These are phyloP conservation scores for Asterionellopsis glacialis DNA, from an alignment of 108 stramenopile species.

Conservation along the genomic window DNA sequence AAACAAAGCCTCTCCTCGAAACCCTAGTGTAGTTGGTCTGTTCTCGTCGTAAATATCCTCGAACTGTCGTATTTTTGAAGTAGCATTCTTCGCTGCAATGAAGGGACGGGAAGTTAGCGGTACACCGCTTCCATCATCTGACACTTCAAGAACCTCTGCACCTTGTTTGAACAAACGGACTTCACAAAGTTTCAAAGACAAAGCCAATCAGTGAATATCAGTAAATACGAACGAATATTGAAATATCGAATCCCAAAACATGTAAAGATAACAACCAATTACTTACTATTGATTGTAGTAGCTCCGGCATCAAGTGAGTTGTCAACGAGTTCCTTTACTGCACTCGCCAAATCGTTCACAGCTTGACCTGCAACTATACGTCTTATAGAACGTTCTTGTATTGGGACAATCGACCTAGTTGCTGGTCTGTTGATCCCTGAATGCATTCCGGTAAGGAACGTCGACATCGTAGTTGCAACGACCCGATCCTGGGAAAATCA, in stretches of 20 bases:
- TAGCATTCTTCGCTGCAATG: constrained; percentile 80
- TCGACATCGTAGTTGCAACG: no score
- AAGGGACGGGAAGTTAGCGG: constrained; percentile 44
- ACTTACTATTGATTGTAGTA: constrained; percentile 65
- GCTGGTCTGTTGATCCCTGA: no score
- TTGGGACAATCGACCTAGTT: constrained; percentile 25
- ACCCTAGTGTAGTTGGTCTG: constrained; percentile 36
- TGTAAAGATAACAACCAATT: background rate
- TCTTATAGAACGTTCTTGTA: constrained; percentile 32
- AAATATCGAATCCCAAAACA: constrained; percentile 5
- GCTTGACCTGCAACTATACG: constrained; percentile 88
- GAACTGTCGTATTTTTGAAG: constrained; percentile 70
- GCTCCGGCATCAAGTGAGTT: constrained; percentile 85
- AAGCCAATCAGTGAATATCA: background rate
- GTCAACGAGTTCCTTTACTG: constrained; percentile 91
- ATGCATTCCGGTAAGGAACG: no score
- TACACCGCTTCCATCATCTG: constrained; percentile 83
- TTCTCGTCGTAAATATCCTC: constrained; percentile 64
- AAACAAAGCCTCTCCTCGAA: constrained; percentile 91
- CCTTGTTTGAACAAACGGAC: constrained; percentile 79
- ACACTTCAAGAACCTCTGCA: constrained; percentile 73
- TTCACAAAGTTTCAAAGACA: constrained; percentile 7
- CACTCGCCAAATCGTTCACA: constrained; percentile 67
- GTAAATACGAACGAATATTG: background rate
- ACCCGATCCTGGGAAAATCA: no score